Percentiles rank a stretch among this genome's conserved stretches.
Conservation (phyloP, 768 basidiomycete species). For the Phaeotremella skinneri region DNA sequence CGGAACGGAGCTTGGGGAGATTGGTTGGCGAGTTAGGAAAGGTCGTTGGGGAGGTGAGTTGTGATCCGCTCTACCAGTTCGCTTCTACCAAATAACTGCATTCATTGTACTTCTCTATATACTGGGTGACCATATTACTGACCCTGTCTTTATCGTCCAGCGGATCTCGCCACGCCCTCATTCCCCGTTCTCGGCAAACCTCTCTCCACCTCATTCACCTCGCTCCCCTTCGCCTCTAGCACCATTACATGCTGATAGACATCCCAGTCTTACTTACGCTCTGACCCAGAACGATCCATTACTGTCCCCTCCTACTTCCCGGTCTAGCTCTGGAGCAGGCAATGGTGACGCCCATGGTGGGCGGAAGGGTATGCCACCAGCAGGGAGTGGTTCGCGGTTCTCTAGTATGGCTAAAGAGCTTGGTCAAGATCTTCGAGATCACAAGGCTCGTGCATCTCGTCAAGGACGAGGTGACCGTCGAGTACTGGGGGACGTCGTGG, state of each 20-base stretch:
- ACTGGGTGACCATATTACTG: background rate
- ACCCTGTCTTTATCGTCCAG: background rate
- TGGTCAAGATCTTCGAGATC: conserved; percentile 10
- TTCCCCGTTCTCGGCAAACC: conserved; percentile 34
- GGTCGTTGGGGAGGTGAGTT: conserved; percentile 35
- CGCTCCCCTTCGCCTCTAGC: conserved; percentile 40
- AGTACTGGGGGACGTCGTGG: conserved; percentile 4
- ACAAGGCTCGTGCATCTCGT: background rate
- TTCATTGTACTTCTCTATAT: conserved; percentile 6
- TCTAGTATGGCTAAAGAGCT: conserved; percentile 12
- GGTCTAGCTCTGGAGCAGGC: conserved; percentile 18
- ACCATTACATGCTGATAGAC: conserved; percentile 16
- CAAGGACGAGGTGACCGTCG: background rate
- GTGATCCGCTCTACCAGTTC: conserved; percentile 6
- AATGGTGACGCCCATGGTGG: background rate
- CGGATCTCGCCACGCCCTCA: conserved; percentile 31
- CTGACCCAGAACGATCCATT: conserved; percentile 35
- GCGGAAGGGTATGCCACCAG: background rate
- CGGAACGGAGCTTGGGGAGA: conserved; percentile 46
- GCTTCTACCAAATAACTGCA: background rate
- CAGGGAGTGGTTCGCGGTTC: no score
- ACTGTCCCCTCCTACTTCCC: conserved; percentile 32
- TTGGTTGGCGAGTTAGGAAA: conserved; percentile 46
- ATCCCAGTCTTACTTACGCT: conserved; percentile 35
- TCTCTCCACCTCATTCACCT: conserved; percentile 37